Percentiles rank a stretch among this genome's conserved stretches.
These are phyloP conservation scores for Fusarium mexicanum DNA, from an alignment of 2,329 filamentous ascomycete genomes.

Conservation along the genomic window DNA sequence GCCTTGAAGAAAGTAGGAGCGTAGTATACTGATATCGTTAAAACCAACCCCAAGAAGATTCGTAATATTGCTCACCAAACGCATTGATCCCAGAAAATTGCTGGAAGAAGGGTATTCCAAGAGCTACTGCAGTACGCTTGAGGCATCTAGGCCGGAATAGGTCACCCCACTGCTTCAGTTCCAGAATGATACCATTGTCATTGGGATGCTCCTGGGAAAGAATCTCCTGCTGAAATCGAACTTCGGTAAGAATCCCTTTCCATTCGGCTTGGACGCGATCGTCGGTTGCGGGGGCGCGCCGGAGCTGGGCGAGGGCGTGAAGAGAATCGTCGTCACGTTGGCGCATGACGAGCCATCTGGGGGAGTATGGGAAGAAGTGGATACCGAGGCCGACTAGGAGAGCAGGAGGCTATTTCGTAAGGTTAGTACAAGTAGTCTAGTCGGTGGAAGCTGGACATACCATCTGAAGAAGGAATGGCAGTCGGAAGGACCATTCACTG, in stretches of 20 bases:
- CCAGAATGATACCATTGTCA: background rate
- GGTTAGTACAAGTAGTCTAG: rapidly evolving
- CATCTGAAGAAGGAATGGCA: constrained; percentile 48
- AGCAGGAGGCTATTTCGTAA: constrained; percentile 45
- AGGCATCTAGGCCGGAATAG: background rate
- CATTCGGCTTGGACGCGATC: constrained; percentile 57
- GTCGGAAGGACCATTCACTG: constrained; percentile 52
- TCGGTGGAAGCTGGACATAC: background rate
- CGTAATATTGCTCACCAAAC: background rate
- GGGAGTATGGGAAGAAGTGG: constrained; percentile 58
- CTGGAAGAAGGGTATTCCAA: constrained; percentile 32
- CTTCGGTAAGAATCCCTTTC: constrained; percentile 60
- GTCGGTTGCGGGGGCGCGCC: constrained; percentile 54
- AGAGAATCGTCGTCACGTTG: constrained; percentile 52
- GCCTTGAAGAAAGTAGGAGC: constrained; percentile 40
- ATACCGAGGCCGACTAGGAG: constrained; percentile 54
- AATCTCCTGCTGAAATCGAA: constrained; percentile 53
- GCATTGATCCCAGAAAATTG: constrained; percentile 24
- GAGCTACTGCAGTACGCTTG: constrained; percentile 1
- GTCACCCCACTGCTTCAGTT: constrained; percentile 7
- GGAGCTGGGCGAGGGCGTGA: constrained; percentile 49
- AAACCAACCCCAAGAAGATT: background rate
- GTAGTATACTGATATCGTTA: constrained; percentile 30
- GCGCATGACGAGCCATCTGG: constrained; percentile 55
- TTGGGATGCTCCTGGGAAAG: constrained; percentile 1